Evolutionary conservation across 2,329 filamentous ascomycete species (phyloP).

Genomic region (Colletotrichum neosansevieriae): DNA sequence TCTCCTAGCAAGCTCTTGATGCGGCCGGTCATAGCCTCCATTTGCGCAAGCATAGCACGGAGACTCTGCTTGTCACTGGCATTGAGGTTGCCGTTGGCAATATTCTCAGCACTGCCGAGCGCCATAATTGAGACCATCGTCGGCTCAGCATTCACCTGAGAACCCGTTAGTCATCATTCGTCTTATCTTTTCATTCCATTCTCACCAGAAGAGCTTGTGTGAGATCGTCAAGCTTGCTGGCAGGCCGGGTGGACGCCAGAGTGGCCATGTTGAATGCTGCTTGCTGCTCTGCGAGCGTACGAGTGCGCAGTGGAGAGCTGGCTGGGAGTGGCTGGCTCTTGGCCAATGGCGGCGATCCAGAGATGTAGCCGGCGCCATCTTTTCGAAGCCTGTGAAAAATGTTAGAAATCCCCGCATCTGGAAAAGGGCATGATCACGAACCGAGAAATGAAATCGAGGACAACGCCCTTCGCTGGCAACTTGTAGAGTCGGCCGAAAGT

Average conservation of each 20-base stretch:
- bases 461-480: slow-evolving; percentile 72
- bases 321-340: slow-evolving; percentile 37
- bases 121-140: slow-evolving; percentile 62
- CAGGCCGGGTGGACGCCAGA: slow-evolving; percentile 61
- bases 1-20: slow-evolving; percentile 56
- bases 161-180: slow-evolving; percentile 39
- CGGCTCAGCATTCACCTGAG: slow-evolving; percentile 59
- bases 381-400: slow-evolving; percentile 48
- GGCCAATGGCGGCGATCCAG: slow-evolving; percentile 42
- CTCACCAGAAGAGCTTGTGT: slow-evolving; percentile 73
- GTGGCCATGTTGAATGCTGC: slow-evolving; percentile 73
- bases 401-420: slow-evolving; percentile 35
- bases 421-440: slow-evolving; percentile 51
- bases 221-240: slow-evolving; percentile 65
- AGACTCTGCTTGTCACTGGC: slow-evolving; percentile 59
- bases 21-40: slow-evolving; percentile 57
- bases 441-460: slow-evolving; percentile 79
- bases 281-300: slow-evolving; percentile 72
- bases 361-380: slow-evolving; percentile 54
- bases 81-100: slow-evolving; percentile 55
- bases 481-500: slow-evolving; percentile 75
- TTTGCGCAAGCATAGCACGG: slow-evolving; percentile 60
- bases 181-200: slow-evolving; percentile 2
- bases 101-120: slow-evolving; percentile 57
- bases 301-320: slow-evolving; percentile 53